A percentile compares a stretch with the other conserved stretches of the same genome.
These are phyloP conservation scores for Candida tropicalis DNA, from an alignment of 1,139 yeast species.

Conservation along the genomic window DNA sequence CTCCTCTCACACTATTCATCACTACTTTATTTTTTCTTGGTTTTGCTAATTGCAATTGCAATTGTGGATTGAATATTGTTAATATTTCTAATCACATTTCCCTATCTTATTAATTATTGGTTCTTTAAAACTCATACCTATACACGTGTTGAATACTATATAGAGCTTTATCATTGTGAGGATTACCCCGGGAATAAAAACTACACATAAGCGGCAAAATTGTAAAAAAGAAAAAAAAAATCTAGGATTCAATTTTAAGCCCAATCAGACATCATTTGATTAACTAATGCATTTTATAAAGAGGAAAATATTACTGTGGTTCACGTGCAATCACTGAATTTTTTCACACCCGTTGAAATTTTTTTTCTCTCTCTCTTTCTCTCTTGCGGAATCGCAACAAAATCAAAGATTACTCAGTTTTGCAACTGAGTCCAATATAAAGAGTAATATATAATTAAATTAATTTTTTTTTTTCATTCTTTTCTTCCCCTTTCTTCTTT, in stretches of 20 bases:
- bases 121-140: too few species aligned
- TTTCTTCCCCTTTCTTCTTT: conserved; percentile 1
- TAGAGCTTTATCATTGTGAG: too few species aligned
- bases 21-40: conserved; percentile 4
- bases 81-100: not conserved
- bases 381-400: conserved; percentile 1
- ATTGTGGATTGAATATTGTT: not conserved
- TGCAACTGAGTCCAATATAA: conserved; percentile 5
- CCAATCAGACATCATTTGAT: not conserved
- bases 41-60: not conserved
- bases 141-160: too few species aligned
- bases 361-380: conserved; percentile 1
- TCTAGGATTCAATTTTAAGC: too few species aligned
- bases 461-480: conserved; percentile 4
- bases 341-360: not conserved
- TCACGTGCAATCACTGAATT: conserved; percentile 9
- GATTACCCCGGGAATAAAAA: too few species aligned
- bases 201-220: too few species aligned
- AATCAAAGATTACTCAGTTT: not conserved
- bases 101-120: too few species aligned
- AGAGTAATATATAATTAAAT: not conserved
- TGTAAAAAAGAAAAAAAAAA: too few species aligned
- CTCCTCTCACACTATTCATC: too few species aligned
- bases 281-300: not conserved
- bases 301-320: conserved; percentile 1